Percentiles rank a stretch among this genome's conserved stretches.
Conservation (phyloP, 208 protist genomes). For the Leishmania mexicana region DNA sequence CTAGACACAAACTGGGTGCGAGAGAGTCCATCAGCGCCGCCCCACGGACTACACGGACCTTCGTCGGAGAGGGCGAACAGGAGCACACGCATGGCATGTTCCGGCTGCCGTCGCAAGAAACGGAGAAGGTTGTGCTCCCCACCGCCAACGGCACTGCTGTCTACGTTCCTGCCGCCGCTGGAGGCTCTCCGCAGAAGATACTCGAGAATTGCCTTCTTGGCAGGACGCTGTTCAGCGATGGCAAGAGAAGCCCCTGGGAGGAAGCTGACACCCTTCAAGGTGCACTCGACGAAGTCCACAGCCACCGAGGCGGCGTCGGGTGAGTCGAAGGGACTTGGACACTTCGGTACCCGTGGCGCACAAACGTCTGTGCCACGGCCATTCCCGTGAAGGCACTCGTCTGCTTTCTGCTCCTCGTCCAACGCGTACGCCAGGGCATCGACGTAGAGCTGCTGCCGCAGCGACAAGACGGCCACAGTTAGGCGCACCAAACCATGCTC, state of each 20-base stretch:
- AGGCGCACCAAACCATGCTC: slow-evolving; percentile 50
- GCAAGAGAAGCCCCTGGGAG: slow-evolving; percentile 35
- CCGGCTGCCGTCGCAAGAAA: slow-evolving; percentile 42
- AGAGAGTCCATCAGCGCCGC: slow-evolving; percentile 15
- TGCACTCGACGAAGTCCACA: slow-evolving; percentile 41
- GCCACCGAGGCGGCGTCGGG: slow-evolving; percentile 17
- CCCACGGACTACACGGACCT: slow-evolving; percentile 45
- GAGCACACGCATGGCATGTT: slow-evolving; percentile 33
- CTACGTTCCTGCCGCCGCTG: no score
- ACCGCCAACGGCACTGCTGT: not conserved
- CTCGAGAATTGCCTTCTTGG: slow-evolving; percentile 44
- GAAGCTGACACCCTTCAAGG: slow-evolving; percentile 40
- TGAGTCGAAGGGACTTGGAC: not conserved
- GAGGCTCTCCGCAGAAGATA: slow-evolving; percentile 25
- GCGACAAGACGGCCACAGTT: slow-evolving; percentile 46
- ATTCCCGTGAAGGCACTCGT: not conserved
- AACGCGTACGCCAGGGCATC: slow-evolving; percentile 63
- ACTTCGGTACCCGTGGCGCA: not conserved
- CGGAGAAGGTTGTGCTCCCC: slow-evolving; percentile 21
- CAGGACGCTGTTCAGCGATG: slow-evolving; percentile 18
- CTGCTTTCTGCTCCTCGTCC: slow-evolving; percentile 17
- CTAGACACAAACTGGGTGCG: slow-evolving; percentile 33
- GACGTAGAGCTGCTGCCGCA: slow-evolving; percentile 48
- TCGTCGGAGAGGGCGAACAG: slow-evolving; percentile 48
- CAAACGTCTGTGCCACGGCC: not conserved